Conservation (phyloP, 805 yeast species). For the Lipomyces sp. region DNA sequence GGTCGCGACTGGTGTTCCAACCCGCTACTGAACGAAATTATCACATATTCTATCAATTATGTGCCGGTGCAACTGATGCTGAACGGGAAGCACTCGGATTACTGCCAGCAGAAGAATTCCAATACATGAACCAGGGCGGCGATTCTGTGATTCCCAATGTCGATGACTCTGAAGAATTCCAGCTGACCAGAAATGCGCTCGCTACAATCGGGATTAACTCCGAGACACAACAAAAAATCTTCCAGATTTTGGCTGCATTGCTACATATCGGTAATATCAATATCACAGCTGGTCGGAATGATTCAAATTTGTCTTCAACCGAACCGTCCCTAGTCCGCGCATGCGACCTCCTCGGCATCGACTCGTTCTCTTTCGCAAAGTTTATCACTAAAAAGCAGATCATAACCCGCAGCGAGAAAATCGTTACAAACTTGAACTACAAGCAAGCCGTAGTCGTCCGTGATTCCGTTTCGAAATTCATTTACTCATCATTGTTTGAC, state of each 20-base stretch:
- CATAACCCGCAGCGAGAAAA: conserved; percentile 88
- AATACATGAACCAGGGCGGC: conserved; percentile 90
- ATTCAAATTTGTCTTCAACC: conserved; percentile 79
- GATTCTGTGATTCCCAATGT: conserved; percentile 68
- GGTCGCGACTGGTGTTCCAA: conserved; percentile 93
- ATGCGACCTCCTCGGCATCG: conserved; percentile 81
- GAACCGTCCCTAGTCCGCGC: conserved; percentile 85
- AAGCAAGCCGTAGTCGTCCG: conserved; percentile 88
- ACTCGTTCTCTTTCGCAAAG: conserved; percentile 72
- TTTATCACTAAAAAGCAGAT: conserved; percentile 95
- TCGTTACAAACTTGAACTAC: conserved; percentile 78
- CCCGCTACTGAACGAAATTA: conserved; percentile 90
- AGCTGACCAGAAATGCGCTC: conserved; percentile 76
- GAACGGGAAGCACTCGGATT: conserved; percentile 65
- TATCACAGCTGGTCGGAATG: conserved; percentile 80
- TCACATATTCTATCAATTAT: conserved; percentile 89
- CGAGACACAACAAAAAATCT: conserved; percentile 67
- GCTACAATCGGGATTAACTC: conserved; percentile 72
- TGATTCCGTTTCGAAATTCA: conserved; percentile 95
- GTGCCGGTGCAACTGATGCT: conserved; percentile 65
- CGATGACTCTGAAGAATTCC: conserved; percentile 81
- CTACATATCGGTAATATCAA: conserved; percentile 92
- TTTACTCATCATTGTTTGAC: conserved; percentile 89
- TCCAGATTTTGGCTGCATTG: conserved; percentile 81
- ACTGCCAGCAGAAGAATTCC: conserved; percentile 67